Evolutionary conservation across 2,329 filamentous ascomycete genomes (phyloP).

Genomic region (Diaporthe capsici): DNA sequence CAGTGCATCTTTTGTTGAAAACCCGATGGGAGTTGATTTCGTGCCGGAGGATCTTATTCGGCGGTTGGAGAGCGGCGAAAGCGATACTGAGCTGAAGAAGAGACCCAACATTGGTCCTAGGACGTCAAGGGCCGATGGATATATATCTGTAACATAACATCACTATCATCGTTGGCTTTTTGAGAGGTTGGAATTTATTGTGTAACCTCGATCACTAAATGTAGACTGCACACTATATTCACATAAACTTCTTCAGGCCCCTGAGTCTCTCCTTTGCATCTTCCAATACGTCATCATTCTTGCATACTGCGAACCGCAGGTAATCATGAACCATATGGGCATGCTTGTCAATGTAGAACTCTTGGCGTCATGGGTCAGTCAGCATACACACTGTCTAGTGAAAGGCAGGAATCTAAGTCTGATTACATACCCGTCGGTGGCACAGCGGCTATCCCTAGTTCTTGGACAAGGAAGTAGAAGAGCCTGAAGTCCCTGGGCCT

Average conservation of each 20-base stretch:
- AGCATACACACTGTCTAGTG: not conserved
- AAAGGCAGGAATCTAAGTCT: not conserved
- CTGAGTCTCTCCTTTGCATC: conserved; percentile 1
- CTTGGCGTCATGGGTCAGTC: not conserved
- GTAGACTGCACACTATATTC: not conserved
- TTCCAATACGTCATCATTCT: not conserved
- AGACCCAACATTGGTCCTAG: not conserved
- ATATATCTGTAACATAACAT: not conserved
- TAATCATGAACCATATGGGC: conserved; percentile 2
- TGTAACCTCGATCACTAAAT: too few relatives aligned
- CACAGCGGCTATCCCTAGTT: not conserved
- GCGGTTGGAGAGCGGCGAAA: not conserved
- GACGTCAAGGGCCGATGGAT: not conserved
- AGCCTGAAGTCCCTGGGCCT: conserved; percentile 6
- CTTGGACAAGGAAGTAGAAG: not conserved
- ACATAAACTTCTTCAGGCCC: not conserved
- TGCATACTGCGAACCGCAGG: conserved; percentile 8
- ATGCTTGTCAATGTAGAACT: conserved; percentile 16
- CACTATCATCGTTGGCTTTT: too few relatives aligned
- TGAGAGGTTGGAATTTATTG: too few relatives aligned
- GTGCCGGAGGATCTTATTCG: conserved; percentile 59
- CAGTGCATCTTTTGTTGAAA: conserved; percentile 53
- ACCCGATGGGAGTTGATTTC: conserved; percentile 60
- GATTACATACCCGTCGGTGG: not conserved
- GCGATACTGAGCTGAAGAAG: not conserved